These are phyloP conservation scores for Ascobolus immersus DNA, from an alignment of 495 filamentous ascomycete genomes.

Conservation along the genomic window DNA sequence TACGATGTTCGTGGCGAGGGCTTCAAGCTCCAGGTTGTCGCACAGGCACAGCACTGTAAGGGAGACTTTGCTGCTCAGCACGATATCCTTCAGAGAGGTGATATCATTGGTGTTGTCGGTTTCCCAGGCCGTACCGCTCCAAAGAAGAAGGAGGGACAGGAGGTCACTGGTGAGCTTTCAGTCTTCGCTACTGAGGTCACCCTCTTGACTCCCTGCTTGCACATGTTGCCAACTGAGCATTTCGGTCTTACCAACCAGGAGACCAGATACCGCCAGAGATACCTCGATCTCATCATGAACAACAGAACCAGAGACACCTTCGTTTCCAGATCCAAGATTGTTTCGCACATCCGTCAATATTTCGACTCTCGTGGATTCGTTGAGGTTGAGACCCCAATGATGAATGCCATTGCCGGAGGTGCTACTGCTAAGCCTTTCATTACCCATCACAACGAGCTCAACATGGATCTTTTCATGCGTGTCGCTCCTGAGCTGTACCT, in stretches of 20 bases:
- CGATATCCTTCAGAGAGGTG: slow-evolving; percentile 66
- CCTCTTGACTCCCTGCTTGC: slow-evolving; percentile 72
- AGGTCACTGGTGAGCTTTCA: slow-evolving; percentile 64
- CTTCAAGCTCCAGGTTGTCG: slow-evolving; percentile 71
- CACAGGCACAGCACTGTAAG: slow-evolving; percentile 46
- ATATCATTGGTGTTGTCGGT: slow-evolving; percentile 70
- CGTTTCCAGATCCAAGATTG: slow-evolving; percentile 57
- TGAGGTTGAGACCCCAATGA: slow-evolving; percentile 95
- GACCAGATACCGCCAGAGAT: slow-evolving; percentile 68
- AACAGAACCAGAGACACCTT: slow-evolving; percentile 55
- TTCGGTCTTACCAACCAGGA: slow-evolving; percentile 90
- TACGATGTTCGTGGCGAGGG: slow-evolving; percentile 77
- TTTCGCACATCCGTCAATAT: slow-evolving; percentile 60
- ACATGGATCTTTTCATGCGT: slow-evolving; percentile 83
- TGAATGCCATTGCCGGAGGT: slow-evolving; percentile 86
- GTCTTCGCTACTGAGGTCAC: slow-evolving; percentile 74
- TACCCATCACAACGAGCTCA: slow-evolving; percentile 80
- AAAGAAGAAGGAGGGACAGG: slow-evolving; percentile 42
- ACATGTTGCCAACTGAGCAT: slow-evolving; percentile 75
- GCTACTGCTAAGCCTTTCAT: slow-evolving; percentile 89
- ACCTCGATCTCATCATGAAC: slow-evolving; percentile 93
- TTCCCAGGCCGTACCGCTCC: slow-evolving; percentile 75
- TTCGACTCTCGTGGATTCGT: slow-evolving; percentile 64
- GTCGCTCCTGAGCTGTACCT: slow-evolving; percentile 88
- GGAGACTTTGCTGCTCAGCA: slow-evolving; percentile 34